phyloP scores from a whole-genome alignment of 768 basidiomycete genomes.

The Coprinopsis marcescibilis region DNA sequence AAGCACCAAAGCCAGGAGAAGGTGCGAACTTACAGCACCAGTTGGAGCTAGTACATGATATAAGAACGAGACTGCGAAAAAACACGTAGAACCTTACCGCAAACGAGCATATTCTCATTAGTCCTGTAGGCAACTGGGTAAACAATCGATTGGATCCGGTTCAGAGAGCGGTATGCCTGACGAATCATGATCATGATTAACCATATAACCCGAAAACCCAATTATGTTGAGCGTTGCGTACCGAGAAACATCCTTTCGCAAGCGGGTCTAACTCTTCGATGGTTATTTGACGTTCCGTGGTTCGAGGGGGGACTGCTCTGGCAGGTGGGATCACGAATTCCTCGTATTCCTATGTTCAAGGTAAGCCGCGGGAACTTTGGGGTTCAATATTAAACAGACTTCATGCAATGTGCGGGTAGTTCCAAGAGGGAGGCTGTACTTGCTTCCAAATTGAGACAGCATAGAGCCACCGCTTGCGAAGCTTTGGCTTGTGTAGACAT shows the following conservation, averaged over 20 bases:
- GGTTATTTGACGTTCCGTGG: constrained; percentile 63
- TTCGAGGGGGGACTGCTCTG: constrained; percentile 64
- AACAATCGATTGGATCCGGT: constrained; percentile 93
- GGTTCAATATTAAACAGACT: constrained; percentile 32
- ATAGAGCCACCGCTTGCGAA: constrained; percentile 50
- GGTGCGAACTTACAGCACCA: constrained; percentile 77
- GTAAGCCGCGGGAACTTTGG: background rate
- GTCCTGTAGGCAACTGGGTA: constrained; percentile 90
- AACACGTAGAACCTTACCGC: constrained; percentile 46
- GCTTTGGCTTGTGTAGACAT: constrained; percentile 65
- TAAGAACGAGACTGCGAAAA: constrained; percentile 4
- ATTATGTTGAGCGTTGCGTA: constrained; percentile 37
- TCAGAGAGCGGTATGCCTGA: constrained; percentile 82
- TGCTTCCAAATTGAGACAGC: constrained; percentile 67
- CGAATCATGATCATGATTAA: constrained; percentile 5
- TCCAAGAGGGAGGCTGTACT: constrained; percentile 78
- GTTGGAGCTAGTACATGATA: constrained; percentile 82
- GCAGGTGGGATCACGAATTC: constrained; percentile 90
- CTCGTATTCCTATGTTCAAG: constrained; percentile 65
- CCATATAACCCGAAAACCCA: background rate
- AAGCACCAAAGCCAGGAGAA: constrained; percentile 5
- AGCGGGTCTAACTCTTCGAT: constrained; percentile 73
- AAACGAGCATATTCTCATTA: constrained; percentile 94
- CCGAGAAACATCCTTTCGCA: constrained; percentile 79
- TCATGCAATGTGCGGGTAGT: constrained; percentile 65